Evolutionary conservation across 1,139 yeast species (phyloP).

Genomic region (Debaryomyces psychrophilus): DNA sequence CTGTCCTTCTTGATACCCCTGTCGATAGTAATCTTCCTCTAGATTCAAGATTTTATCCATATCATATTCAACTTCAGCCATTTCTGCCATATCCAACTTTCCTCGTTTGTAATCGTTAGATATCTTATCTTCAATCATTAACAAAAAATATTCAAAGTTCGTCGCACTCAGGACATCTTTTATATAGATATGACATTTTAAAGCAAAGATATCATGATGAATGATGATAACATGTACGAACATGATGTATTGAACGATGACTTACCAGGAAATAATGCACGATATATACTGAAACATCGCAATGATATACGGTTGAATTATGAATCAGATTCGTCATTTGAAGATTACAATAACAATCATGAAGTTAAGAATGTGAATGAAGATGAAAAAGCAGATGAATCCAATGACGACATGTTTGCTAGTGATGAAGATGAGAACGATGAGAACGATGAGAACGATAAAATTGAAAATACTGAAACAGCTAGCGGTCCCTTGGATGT

Average conservation of each 20-base stretch:
- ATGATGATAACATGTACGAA: constrained; percentile 16
- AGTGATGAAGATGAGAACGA: constrained; percentile 23
- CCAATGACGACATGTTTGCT: constrained; percentile 47
- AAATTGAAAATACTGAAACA: constrained; percentile 6
- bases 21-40: constrained; percentile 60
- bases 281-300: constrained; percentile 24
- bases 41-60: constrained; percentile 54
- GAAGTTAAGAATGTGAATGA: constrained; percentile 12
- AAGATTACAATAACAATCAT: constrained; percentile 16
- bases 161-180: constrained; percentile 4
- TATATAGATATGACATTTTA: background rate
- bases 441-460: constrained; percentile 16
- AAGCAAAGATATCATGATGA: constrained; percentile 8
- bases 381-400: constrained; percentile 18
- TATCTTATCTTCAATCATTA: background rate
- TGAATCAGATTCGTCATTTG: constrained; percentile 37
- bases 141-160: background rate
- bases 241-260: constrained; percentile 26
- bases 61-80: constrained; percentile 29
- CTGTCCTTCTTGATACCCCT: constrained; percentile 65
- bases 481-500: background rate
- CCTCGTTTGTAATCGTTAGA: constrained; percentile 1
- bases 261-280: constrained; percentile 29
- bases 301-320: constrained; percentile 31
- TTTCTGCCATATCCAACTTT: constrained; percentile 10